These are phyloP conservation scores for Fusarium staphyleae DNA, from an alignment of 2,329 filamentous ascomycete genomes.

Conservation along the genomic window DNA sequence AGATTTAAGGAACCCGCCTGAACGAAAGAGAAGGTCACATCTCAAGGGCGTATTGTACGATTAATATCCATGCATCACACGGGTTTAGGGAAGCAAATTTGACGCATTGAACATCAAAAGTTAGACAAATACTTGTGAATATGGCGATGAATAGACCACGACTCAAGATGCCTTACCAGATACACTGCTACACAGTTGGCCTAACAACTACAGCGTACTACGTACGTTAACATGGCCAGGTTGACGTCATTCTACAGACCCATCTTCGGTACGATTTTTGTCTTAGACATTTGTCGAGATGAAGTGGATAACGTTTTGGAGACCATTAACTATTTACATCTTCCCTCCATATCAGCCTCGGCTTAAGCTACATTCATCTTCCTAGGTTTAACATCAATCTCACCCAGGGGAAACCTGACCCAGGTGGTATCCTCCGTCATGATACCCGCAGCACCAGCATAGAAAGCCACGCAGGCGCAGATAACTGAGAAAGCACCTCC, in stretches of 20 bases:
- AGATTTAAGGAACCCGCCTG: slow-evolving; percentile 23
- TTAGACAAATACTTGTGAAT: neutral
- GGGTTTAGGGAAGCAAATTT: slow-evolving; percentile 22
- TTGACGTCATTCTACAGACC: neutral
- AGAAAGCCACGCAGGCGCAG: slow-evolving; percentile 49
- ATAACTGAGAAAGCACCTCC: slow-evolving; percentile 50
- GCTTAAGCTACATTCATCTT: slow-evolving; percentile 37
- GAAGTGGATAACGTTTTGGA: neutral
- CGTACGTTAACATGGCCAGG: neutral
- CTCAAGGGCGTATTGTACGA: slow-evolving; percentile 21
- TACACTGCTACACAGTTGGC: neutral
- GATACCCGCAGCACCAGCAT: slow-evolving; percentile 50
- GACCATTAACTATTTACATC: neutral
- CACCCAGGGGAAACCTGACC: slow-evolving; percentile 51
- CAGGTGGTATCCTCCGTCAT: slow-evolving; percentile 53
- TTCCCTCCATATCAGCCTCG: neutral
- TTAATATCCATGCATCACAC: slow-evolving; percentile 33
- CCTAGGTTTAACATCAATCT: slow-evolving; percentile 37
- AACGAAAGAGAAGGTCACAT: slow-evolving; percentile 20
- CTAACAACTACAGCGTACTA: too few species aligned
- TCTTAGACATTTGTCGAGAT: too few species aligned
- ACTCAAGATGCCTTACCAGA: neutral
- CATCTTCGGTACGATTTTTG: neutral
- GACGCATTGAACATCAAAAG: slow-evolving; percentile 16
- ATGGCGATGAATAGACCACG: neutral